Percentiles rank a stretch among this genome's conserved stretches.
Evolutionary conservation across 2,329 filamentous ascomycete genomes (phyloP).

Genomic region (Aspergillus alliaceus): DNA sequence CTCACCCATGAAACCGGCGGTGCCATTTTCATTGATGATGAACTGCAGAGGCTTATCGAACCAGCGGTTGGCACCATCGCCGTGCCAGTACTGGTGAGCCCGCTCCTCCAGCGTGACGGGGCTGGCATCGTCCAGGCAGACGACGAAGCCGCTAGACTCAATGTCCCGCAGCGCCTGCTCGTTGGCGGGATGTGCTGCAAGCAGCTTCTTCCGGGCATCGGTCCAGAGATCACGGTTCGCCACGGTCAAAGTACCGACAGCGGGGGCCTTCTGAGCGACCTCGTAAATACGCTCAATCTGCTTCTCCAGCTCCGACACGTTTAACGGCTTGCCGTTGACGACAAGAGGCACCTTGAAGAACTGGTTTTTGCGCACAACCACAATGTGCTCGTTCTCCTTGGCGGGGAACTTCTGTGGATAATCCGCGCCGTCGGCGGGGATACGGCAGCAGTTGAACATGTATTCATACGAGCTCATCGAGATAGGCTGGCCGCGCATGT

Average conservation of each 20-base stretch:
- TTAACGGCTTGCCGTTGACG: conserved; percentile 79
- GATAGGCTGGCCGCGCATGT: conserved; percentile 96
- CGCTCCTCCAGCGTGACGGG: conserved; percentile 95
- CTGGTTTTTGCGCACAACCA: conserved; percentile 91
- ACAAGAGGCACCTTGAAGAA: conserved; percentile 92
- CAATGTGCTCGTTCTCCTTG: conserved; percentile 78
- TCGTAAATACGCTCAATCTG: conserved; percentile 87
- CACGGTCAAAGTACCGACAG: conserved; percentile 81
- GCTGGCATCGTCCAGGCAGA: conserved; percentile 88
- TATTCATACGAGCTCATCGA: conserved; percentile 98
- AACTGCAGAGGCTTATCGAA: conserved; percentile 98
- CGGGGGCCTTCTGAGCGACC: conserved; percentile 66
- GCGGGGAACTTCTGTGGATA: conserved; percentile 77
- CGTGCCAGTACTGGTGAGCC: conserved; percentile 96
- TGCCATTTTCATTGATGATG: conserved; percentile 97
- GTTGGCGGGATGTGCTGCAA: conserved; percentile 77
- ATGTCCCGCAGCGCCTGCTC: conserved; percentile 74
- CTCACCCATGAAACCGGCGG: conserved; percentile 95
- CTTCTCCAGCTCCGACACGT: conserved; percentile 81
- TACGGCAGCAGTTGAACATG: conserved; percentile 95
- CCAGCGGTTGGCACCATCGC: conserved; percentile 93
- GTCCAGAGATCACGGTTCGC: conserved; percentile 95
- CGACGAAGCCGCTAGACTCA: conserved; percentile 83
- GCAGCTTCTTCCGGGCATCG: conserved; percentile 73
- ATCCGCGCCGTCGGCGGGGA: conserved; percentile 79